These are phyloP conservation scores for Babesia caballi DNA, from an alignment of 169 alveolate species.

Conservation along the genomic window DNA sequence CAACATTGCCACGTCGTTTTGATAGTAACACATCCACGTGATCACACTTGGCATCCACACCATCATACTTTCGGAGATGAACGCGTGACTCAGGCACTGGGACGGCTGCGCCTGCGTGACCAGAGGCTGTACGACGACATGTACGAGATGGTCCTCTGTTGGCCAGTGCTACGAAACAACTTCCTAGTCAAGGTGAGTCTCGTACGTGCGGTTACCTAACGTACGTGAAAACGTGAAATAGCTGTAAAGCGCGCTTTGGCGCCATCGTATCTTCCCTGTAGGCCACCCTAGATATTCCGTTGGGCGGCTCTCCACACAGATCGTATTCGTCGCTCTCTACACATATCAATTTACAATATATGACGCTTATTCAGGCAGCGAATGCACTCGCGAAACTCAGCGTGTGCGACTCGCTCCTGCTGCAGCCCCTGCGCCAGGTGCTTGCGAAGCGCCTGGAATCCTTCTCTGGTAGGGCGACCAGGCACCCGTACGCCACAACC, in stretches of 20 bases:
- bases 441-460: conserved; percentile 50
- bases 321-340: background rate
- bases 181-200: conserved; percentile 60
- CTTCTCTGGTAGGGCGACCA: conserved; percentile 56
- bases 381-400: conserved; percentile 71
- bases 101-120: conserved; percentile 67
- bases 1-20: too few relatives aligned
- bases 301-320: background rate
- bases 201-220: background rate
- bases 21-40: too few relatives aligned
- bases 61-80: too few relatives aligned
- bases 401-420: conserved; percentile 54
- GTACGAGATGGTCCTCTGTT: conserved; percentile 74
- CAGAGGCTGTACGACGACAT: conserved; percentile 67
- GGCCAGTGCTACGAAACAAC: conserved; percentile 77
- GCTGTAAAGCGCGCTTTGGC: too few relatives aligned
- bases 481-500: background rate
- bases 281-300: background rate
- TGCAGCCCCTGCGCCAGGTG: conserved; percentile 68
- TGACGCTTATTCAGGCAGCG: conserved; percentile 55
- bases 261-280: background rate
- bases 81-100: conserved; percentile 35
- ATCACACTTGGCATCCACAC: too few relatives aligned
- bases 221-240: background rate
- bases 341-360: too few relatives aligned